These are phyloP conservation scores for Aspergillus haitiensis DNA, from an alignment of 495 filamentous ascomycete species.

Conservation along the genomic window DNA sequence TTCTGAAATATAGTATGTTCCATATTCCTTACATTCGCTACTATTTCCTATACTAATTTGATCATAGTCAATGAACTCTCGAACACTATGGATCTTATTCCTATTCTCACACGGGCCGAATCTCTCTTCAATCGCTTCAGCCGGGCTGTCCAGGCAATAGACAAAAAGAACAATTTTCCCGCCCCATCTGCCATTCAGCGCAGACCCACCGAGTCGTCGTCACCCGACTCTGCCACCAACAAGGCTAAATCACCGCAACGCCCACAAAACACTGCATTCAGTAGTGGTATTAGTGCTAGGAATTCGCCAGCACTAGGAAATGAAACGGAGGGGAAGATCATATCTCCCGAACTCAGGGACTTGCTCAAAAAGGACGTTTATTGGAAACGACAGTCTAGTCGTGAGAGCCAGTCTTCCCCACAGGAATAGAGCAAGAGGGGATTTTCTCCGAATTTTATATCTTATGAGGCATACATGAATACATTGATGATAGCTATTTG, in stretches of 20 bases:
- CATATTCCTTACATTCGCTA: constrained; percentile 1
- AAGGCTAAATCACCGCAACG: constrained; percentile 41
- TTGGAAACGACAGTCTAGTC: constrained; percentile 27
- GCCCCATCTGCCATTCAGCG: constrained; percentile 58
- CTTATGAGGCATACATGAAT: too few species aligned
- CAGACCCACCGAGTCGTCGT: constrained; percentile 29
- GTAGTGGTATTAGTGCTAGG: constrained; percentile 29
- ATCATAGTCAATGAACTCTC: constrained; percentile 85
- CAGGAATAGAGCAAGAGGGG: background rate
- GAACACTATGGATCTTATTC: constrained; percentile 84
- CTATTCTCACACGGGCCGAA: constrained; percentile 83
- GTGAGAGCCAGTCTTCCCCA: background rate
- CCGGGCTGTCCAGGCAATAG: constrained; percentile 80
- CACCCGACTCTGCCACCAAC: constrained; percentile 10
- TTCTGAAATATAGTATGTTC: constrained; percentile 85
- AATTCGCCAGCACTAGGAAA: constrained; percentile 22
- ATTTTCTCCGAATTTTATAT: background rate
- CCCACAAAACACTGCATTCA: constrained; percentile 27
- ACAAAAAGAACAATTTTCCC: constrained; percentile 83
- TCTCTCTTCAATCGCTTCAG: constrained; percentile 85
- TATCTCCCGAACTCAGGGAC: constrained; percentile 76
- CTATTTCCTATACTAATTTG: constrained; percentile 6
- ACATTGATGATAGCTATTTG: background rate
- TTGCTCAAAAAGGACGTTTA: constrained; percentile 70
- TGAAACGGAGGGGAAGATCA: constrained; percentile 50